These are phyloP conservation scores for Populus tomentosa DNA, from an alignment of 441 rosid genomes.

Conservation along the genomic window DNA sequence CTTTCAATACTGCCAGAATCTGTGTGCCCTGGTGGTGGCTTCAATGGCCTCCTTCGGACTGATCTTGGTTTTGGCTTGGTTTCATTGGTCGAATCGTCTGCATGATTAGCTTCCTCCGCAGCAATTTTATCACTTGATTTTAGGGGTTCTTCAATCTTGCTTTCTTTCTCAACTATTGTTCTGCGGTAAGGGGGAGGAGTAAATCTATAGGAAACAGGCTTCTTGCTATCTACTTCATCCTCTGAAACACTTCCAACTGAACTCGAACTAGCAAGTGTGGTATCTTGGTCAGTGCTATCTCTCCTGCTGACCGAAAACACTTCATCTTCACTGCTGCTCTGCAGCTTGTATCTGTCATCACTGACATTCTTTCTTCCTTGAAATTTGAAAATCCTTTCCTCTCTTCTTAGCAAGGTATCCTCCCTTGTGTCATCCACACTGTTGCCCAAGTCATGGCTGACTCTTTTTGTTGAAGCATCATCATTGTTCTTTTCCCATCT, in stretches of 20 bases:
- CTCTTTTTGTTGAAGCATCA: constrained; percentile 16
- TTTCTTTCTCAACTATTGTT: constrained; percentile 23
- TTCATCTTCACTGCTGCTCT: constrained; percentile 43
- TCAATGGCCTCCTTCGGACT: constrained; percentile 42
- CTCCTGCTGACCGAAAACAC: constrained; percentile 6
- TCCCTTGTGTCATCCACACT: constrained; percentile 4
- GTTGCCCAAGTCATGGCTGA: constrained; percentile 7
- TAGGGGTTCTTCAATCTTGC: constrained; percentile 27
- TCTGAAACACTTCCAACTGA: constrained; percentile 40
- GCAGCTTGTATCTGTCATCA: constrained; percentile 21
- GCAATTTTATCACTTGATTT: constrained; percentile 11
- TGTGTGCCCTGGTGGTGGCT: constrained; percentile 26
- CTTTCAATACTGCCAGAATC: constrained; percentile 7
- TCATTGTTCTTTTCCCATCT: constrained; percentile 12
- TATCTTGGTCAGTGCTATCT: constrained; percentile 31
- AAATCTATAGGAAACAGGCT: constrained; percentile 32
- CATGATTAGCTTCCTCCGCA: background rate
- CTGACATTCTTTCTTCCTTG: constrained; percentile 17
- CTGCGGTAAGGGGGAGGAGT: constrained; percentile 46
- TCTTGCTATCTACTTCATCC: constrained; percentile 33
- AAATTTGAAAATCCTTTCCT: constrained; percentile 16
- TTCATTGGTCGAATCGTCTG: constrained; percentile 20
- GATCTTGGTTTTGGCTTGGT: constrained; percentile 54
- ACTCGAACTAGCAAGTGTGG: constrained; percentile 32
- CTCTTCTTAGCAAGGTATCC: constrained; percentile 1